Base-by-base conservation (phyloP, 768 basidiomycete genomes). In the Mycena haematopus region DNA sequence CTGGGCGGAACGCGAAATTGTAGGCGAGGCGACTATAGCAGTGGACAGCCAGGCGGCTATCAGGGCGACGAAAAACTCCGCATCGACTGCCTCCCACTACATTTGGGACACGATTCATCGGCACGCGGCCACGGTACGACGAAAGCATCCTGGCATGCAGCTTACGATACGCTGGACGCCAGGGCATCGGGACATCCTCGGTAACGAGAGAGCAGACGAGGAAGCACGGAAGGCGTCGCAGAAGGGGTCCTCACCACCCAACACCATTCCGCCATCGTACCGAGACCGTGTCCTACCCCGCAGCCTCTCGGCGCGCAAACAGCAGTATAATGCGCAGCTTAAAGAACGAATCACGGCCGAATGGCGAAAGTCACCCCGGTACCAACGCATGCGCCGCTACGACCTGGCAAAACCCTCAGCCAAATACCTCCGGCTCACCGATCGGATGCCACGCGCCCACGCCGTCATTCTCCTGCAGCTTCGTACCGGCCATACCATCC, bases 41-140 rank as follows among this genome's bases (percentile, higher is more conserved):
- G 29, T 72, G 1, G 70, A 75, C 58, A 74, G 69, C 47, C 68
- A 71, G 36, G 60, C 70, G 0, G 65, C 68, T 0, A 68, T 73
- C 2, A 22, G 19, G 0, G 63, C 63, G n/a, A 58, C 58, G 0
- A 22, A 29, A 3, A 14, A 21, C 4, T 10, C 10, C 6, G 19
- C 29, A 1, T 33, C 69, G 0, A 57, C 24, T 0, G 49, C 66
- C 0, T 59, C 59, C 0, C 63, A 60, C 11, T 58, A 52, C 22
- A 58, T 69, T 2, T 63, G 52, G 45, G 63, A 63, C 21, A n/a
- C 0, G 1, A 52, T n/a, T 42, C 50, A 60, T 38, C 5, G 9
- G 3, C 13, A 31, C 3, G 29, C 14, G 1, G 2, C 0, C 2
- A 2, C 17, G 0, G 7, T 65, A 3, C 40, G 11, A 6, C 11